Percentiles rank a stretch among this genome's conserved stretches.
phyloP scores from a whole-genome alignment of 208 protist species.

The Naegleria lovaniensis region DNA sequence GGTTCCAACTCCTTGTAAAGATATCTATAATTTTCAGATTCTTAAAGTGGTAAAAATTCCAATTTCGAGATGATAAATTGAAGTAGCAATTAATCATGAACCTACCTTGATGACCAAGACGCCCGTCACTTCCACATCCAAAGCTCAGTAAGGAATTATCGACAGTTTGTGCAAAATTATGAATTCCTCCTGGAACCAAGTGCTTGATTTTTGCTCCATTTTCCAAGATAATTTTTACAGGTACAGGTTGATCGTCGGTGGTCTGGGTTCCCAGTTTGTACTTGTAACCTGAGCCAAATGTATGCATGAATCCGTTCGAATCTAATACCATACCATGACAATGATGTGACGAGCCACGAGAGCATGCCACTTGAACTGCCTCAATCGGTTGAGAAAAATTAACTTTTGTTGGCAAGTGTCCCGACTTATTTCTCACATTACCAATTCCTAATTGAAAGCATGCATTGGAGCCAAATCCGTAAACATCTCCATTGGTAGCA shows the following conservation, averaged over 20 bases:
- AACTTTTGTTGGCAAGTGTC: not conserved
- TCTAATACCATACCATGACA: not conserved
- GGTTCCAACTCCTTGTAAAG: constrained; percentile 7
- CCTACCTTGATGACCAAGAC: not conserved
- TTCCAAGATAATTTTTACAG: not conserved
- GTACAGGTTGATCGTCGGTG: not conserved
- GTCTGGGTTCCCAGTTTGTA: not conserved
- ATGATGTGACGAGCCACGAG: not conserved
- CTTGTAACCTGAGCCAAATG: constrained; percentile 19
- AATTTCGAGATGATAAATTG: not conserved
- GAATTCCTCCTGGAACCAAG: not conserved
- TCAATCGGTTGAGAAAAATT: not conserved
- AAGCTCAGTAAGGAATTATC: not conserved
- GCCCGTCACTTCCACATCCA: not conserved
- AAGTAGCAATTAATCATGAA: no score
- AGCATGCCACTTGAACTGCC: not conserved
- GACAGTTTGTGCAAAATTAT: not conserved
- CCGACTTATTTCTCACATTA: not conserved
- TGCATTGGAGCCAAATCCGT: not conserved
- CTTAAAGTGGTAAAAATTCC: not conserved
- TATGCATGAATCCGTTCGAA: not conserved
- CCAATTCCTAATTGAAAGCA: not conserved
- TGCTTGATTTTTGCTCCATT: not conserved
- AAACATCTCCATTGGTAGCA: not conserved
- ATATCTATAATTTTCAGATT: not conserved